Base-by-base conservation (phyloP, 73 alveolate species). In the Symbiodinium natans region DNA sequence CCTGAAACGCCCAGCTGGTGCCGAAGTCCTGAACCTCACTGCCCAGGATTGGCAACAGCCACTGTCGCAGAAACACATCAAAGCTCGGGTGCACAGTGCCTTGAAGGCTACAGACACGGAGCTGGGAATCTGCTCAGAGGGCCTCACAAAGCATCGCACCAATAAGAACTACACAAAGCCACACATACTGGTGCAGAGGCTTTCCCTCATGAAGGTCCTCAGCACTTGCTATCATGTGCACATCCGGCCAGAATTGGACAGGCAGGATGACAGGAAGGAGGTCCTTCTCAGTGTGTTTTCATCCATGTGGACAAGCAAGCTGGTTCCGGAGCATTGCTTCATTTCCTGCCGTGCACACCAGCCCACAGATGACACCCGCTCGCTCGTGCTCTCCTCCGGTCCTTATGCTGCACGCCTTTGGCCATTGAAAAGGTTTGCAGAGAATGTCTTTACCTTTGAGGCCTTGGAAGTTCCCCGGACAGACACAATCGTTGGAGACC, bases 321-420 rank as follows among this genome's bases (percentile, higher is more conserved):
- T 80, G 88, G 88, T 80, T 7, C 88, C 88, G 3, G 13, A 34
- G 59, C 88, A 80, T 5, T 34, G 15, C 36, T 80, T 80, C 88
- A 80, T 80, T 29, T 9, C 63, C 1, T 39, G 36, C 5, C 19
- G 56, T 11, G n/a, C n/a, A n/a, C n/a, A n/a, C 56, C 43, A 74
- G 40, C 43, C 46, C 31, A 21, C 41, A 9, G 86, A 74, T 15
- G 27, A 29, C 86, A 74, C 31, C 17, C 42, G 21, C 4, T 5
- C 2, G 46, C 21, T 74, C 43, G 86, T 74, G 10, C 29, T 74
- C 4, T 11, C 43, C 5, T 33, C 40, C 2, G 86, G 86, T 2
- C 86, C 86, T 31, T 31, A 29, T 42, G 38, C 31, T 21, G 46
- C n/a, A 6, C 86, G 31, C 40, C 40, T 68, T 8, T 68, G 17